Evolutionary conservation across 1,139 yeast genomes (phyloP), one percentile per base, ranked within the genome.

Genomic region (Yamadazyma oceani): DNA sequence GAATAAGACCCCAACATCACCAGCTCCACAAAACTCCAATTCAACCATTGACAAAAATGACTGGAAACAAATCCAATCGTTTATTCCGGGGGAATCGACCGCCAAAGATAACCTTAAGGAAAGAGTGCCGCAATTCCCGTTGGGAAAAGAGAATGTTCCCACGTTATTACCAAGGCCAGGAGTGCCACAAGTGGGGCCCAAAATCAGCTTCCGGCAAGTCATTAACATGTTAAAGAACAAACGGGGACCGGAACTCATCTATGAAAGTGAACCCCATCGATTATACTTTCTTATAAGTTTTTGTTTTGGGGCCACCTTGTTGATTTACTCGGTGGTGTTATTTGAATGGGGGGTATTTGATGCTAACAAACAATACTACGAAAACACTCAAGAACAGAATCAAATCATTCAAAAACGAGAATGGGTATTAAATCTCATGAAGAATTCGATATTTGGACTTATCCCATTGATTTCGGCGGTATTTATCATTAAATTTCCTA

Each of bases 231-330:
- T 87, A 42, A 68, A 75, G 43, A 63, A 66, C 34, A 78, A 80
- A 48, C 64, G 62, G 7, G 71, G 74, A 36, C 94, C 94, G 1
- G 95, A 85, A 55, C 67, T 87, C 41, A 72, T 87, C 35, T 87
- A 87, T 59, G 90, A 85, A 65, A 80, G 89, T 23, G 95, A 87
- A 60, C 86, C 94, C 0, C 95, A 87, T 55, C 68, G 85, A 41
- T 66, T 85, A 21, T 87, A 85, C 57, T 85, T 86, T 55, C 64
- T 85, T 17, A 75, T 80, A 26, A 78, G 87, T 55, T 78, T 82
- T 46, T 80, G 87, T 27, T 71, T 83, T 53, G 86, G 89, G 0
- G 64, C 84, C 26, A 80, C 82, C 14, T 77, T 85, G 50, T 70
- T 84, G 4, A 69, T 83, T 10, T 87, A 86, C 57, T 86, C 85